Evolutionary conservation across 495 filamentous ascomycete species (phyloP).

Genomic region (Niebla homalea): DNA sequence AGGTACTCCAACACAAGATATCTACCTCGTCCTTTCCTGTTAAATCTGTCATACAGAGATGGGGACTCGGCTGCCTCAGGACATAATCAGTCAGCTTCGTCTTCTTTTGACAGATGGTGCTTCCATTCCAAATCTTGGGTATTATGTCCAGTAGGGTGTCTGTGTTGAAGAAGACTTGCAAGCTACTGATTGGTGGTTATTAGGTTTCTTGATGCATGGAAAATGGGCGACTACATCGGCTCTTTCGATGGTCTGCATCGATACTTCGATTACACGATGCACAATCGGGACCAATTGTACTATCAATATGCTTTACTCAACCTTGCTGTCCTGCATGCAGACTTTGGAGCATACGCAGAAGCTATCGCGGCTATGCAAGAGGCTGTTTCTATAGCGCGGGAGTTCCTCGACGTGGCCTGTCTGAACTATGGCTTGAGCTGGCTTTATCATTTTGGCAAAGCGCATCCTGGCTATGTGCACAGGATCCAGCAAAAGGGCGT

Average conservation of each 20-base stretch:
- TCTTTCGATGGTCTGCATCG: slow-evolving; percentile 86
- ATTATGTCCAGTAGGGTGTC: slow-evolving; percentile 56
- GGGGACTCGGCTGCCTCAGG: slow-evolving; percentile 58
- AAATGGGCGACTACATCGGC: slow-evolving; percentile 75
- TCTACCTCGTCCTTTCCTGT: not conserved
- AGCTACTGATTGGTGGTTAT: not conserved
- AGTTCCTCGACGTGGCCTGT: slow-evolving; percentile 83
- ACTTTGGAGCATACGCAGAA: slow-evolving; percentile 85
- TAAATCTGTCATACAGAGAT: slow-evolving; percentile 32
- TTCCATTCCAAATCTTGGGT: slow-evolving; percentile 54
- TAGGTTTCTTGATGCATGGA: slow-evolving; percentile 82
- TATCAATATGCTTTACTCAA: slow-evolving; percentile 97
- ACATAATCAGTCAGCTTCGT: slow-evolving; percentile 51
- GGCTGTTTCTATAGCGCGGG: slow-evolving; percentile 77
- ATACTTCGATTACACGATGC: slow-evolving; percentile 96
- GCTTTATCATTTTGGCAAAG: slow-evolving; percentile 88
- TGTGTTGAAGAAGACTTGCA: not conserved
- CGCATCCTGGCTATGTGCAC: slow-evolving; percentile 63
- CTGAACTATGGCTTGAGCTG: slow-evolving; percentile 93
- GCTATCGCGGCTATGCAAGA: slow-evolving; percentile 89
- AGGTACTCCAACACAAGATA: slow-evolving; percentile 19
- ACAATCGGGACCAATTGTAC: slow-evolving; percentile 66
- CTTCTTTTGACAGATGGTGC: slow-evolving; percentile 52
- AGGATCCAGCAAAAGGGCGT: slow-evolving; percentile 57
- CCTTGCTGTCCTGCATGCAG: slow-evolving; percentile 81